Conservation (phyloP, 23 red algal genomes). For the Gracilaria vermiculophylla region DNA sequence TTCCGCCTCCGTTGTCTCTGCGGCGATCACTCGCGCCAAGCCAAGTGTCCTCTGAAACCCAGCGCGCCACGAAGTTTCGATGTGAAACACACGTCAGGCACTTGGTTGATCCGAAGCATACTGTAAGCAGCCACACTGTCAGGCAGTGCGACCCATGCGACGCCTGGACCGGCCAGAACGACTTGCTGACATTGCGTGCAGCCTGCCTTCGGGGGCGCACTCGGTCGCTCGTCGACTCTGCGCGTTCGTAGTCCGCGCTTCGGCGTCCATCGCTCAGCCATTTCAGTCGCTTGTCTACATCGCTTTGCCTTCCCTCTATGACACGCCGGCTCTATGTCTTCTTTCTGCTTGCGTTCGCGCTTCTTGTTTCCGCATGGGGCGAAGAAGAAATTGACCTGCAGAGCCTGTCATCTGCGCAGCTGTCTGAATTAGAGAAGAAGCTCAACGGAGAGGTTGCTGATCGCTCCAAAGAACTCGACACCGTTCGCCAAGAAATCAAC, state of each 20-base stretch:
- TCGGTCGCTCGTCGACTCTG: too few species aligned
- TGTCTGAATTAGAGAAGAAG: slow-evolving; percentile 36
- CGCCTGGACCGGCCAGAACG: not conserved
- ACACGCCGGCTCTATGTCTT: not conserved
- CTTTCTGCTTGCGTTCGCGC: not conserved
- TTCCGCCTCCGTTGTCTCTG: too few species aligned
- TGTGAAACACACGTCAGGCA: too few species aligned
- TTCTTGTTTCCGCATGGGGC: slow-evolving; percentile 19
- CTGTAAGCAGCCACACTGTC: not conserved
- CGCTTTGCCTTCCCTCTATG: not conserved
- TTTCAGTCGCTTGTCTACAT: not conserved
- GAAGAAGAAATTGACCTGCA: slow-evolving; percentile 52
- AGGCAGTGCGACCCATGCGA: not conserved
- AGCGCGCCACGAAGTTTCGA: not conserved
- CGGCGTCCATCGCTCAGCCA: not conserved
- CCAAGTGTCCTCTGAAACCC: not conserved
- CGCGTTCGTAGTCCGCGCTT: not conserved
- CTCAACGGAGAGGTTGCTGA: slow-evolving; percentile 40
- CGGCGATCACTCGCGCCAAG: not conserved
- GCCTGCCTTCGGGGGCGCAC: too few species aligned
- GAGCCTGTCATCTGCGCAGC: slow-evolving; percentile 32
- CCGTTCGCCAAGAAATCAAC: slow-evolving; percentile 37
- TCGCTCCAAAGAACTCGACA: slow-evolving; percentile 21
- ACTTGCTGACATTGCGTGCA: not conserved
- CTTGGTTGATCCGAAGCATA: not conserved